phyloP scores from a whole-genome alignment of 495 filamentous ascomycete species.

The Articulospora tetracladia region DNA sequence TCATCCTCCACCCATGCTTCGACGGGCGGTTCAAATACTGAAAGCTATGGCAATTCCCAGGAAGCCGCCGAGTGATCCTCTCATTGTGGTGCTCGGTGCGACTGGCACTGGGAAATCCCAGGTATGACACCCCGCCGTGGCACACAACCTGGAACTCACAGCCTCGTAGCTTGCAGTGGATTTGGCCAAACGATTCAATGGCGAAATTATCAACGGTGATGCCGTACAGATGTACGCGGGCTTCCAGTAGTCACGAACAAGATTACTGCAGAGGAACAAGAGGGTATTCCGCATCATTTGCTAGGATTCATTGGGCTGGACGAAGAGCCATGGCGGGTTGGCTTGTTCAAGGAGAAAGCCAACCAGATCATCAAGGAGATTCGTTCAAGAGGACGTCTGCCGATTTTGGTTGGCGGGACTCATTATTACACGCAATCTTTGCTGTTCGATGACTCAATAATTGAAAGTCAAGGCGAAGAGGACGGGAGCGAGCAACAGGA shows the following conservation, averaged over 20 bases:
- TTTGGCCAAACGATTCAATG: conserved; percentile 76
- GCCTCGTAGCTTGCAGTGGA: conserved; percentile 82
- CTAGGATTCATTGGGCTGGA: conserved; percentile 70
- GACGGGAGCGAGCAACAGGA: conserved; percentile 28
- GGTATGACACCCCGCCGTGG: conserved; percentile 42
- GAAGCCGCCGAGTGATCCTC: conserved; percentile 40
- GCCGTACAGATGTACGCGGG: conserved; percentile 98
- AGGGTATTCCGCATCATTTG: conserved; percentile 85
- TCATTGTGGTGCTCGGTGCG: conserved; percentile 84
- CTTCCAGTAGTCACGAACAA: conserved; percentile 97
- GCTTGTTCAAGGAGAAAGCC: conserved; percentile 66
- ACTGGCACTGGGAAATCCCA: conserved; percentile 99
- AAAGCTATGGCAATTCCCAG: conserved; percentile 10
- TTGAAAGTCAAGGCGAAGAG: conserved; percentile 36
- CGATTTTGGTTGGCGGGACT: conserved; percentile 90
- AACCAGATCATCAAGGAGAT: conserved; percentile 72
- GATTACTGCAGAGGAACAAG: conserved; percentile 66
- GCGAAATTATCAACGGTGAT: conserved; percentile 96
- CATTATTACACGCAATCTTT: conserved; percentile 92
- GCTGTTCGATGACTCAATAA: conserved; percentile 66
- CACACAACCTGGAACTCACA: conserved; percentile 15
- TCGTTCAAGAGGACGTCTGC: conserved; percentile 67
- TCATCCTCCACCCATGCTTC: conserved; percentile 12
- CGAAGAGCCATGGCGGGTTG: conserved; percentile 79
- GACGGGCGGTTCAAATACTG: not conserved